Evolutionary conservation across 495 filamentous ascomycete species (phyloP).

Genomic region (Penicillium samsonianum): DNA sequence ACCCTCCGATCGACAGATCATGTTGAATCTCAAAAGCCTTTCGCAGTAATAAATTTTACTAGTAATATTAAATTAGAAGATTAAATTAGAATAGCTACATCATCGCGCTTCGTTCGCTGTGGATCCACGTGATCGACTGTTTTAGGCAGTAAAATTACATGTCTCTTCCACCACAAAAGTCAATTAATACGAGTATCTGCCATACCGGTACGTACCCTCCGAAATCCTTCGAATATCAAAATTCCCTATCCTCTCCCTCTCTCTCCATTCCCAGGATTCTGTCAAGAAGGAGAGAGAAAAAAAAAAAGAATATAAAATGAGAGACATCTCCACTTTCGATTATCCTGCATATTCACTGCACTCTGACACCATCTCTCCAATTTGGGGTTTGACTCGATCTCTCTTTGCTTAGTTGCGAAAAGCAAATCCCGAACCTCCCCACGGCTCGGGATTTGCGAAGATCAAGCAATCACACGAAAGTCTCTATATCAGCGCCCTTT

Average conservation of each 20-base stretch:
- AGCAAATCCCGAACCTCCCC: conserved; percentile 36
- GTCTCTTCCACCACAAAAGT: too few relatives aligned
- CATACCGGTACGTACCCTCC: not conserved
- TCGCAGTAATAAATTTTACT: too few relatives aligned
- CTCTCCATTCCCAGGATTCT: not conserved
- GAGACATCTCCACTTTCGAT: not conserved
- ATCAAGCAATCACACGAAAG: conserved; percentile 27
- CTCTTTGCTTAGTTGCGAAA: conserved; percentile 8
- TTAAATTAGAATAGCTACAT: not conserved
- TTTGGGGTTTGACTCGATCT: conserved; percentile 1
- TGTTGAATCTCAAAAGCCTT: not conserved
- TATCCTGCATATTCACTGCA: not conserved
- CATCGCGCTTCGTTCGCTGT: not conserved
- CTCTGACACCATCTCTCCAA: not conserved
- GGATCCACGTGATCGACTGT: conserved; percentile 2
- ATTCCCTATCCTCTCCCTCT: not conserved
- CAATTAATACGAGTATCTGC: not conserved
- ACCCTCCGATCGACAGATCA: not conserved
- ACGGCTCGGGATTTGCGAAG: conserved; percentile 34
- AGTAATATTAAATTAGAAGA: too few relatives aligned
- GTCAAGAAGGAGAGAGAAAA: not conserved
- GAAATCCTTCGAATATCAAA: not conserved
- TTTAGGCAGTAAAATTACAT: conserved; percentile 6
- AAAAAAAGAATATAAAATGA: not conserved
- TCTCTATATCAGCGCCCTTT: conserved; percentile 31